Evolutionary conservation across 352 stramenopile species (phyloP), one percentile per base, ranked within the genome.

Genomic region (Phytopythium montanum): DNA sequence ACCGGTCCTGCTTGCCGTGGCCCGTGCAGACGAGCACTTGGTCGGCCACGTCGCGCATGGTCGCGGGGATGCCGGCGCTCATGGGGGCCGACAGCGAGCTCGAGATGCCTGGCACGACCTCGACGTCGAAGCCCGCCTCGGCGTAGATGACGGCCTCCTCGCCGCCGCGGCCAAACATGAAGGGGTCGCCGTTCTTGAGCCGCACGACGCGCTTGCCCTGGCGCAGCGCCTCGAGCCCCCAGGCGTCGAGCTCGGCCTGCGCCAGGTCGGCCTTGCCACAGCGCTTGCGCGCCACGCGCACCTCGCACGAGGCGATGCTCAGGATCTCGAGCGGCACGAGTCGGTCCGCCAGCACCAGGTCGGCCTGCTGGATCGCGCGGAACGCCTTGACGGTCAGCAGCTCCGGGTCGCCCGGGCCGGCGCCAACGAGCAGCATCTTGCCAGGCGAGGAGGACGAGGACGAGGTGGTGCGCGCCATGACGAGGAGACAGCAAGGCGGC

Each of bases 161-260:
- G 21, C 92, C 96, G 6, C 96, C 96, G 55, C 96, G 71, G 26
- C 96, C 96, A 71, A 98, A 99, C 52, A 99, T 89, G 79, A 99
- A 99, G 42, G 96, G 96, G 67, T 99, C 96, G 50, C 96, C 96
- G 76, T 98, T 98, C 79, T 99, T 99, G 41, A 99, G 76, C 14
- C 96, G 88, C 56, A 99, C 90, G 14, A 99, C 96, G 64, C 91
- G 80, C 67, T 96, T 95, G 53, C 94, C 93, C 34, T 89, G 69
- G 21, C 66, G 66, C 25, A 98, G 68, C 6, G 72, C 94, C 48
- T 98, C 81, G 16, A 93, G 69, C 6, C 88, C 87, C 96, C 95
- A 99, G 38, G 86, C 85, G 69, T 98, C 97, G 56, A 99, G 94
- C 68, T 98, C 89, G 2, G 89, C 77, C 67, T 98, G 91, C 28